Evolutionary conservation across 2,329 filamentous ascomycete species (phyloP).

Genomic region (Hyphodiscus sp.): DNA sequence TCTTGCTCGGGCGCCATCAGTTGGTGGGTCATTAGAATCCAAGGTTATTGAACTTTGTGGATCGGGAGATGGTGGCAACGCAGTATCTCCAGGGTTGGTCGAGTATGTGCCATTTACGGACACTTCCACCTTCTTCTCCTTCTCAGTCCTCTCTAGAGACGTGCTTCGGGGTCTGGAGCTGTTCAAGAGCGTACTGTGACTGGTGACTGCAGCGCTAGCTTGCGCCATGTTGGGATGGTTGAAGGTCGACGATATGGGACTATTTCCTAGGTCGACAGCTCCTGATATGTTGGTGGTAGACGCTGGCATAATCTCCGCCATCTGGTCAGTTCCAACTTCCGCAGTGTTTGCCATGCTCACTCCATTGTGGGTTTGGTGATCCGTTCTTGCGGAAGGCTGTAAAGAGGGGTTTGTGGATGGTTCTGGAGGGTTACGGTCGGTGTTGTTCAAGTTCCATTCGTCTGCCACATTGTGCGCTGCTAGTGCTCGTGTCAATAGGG

Average conservation of each 20-base stretch:
- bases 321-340: constrained; percentile 6
- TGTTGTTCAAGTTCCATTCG: constrained; percentile 1
- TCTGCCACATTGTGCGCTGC: constrained; percentile 15
- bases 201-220: constrained; percentile 31
- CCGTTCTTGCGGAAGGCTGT: constrained; percentile 1
- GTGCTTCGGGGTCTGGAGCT: constrained; percentile 30
- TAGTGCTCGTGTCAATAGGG: constrained; percentile 27
- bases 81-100: constrained; percentile 31
- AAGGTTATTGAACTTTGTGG: constrained; percentile 14
- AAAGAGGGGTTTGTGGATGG: background rate
- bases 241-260: constrained; percentile 9
- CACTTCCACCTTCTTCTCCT: constrained; percentile 33
- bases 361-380: constrained; percentile 15
- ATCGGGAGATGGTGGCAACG: constrained; percentile 24
- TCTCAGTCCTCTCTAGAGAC: constrained; percentile 38
- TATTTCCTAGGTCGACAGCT: constrained; percentile 12
- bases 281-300: constrained; percentile 6
- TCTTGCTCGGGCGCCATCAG: constrained; percentile 26
- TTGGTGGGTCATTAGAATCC: constrained; percentile 22
- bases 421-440: constrained; percentile 1
- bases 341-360: constrained; percentile 4
- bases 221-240: constrained; percentile 28
- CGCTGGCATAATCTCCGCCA: constrained; percentile 13
- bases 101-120: constrained; percentile 25
- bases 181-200: constrained; percentile 31